A percentile compares a stretch with the other conserved stretches of the same genome.
phyloP scores from a whole-genome alignment of 768 basidiomycete species.

The Leccinum ochraceum region DNA sequence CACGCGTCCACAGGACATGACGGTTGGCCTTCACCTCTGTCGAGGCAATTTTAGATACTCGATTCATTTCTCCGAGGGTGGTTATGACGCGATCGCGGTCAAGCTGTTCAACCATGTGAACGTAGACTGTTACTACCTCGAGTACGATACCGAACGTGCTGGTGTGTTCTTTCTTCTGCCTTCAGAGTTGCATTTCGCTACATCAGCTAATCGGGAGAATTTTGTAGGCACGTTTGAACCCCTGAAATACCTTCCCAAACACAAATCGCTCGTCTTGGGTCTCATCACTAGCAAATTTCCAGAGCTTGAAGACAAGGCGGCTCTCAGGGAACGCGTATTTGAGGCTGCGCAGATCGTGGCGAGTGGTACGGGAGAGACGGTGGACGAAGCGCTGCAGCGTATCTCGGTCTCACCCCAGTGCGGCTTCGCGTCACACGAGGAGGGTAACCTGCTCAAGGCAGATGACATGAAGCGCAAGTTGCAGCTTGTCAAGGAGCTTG shows the following conservation, averaged over 20 bases:
- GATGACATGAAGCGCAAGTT: conserved; percentile 37
- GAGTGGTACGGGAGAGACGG: conserved; percentile 36
- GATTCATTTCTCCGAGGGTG: conserved; percentile 46
- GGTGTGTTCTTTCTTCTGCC: conserved; percentile 24
- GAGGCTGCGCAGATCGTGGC: conserved; percentile 46
- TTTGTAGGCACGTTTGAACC: conserved; percentile 33
- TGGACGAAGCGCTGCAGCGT: conserved; percentile 40
- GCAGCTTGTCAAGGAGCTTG: conserved; percentile 36
- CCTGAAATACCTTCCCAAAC: conserved; percentile 30
- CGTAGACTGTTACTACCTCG: conserved; percentile 47
- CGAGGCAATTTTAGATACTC: conserved; percentile 37
- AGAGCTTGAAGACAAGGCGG: conserved; percentile 42
- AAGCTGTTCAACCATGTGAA: conserved; percentile 47
- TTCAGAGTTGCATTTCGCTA: background rate
- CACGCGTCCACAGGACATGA: conserved; percentile 41
- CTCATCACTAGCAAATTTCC: conserved; percentile 47
- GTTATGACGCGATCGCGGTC: conserved; percentile 45
- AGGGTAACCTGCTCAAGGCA: conserved; percentile 42
- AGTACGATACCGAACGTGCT: conserved; percentile 49
- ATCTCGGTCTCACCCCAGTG: conserved; percentile 52
- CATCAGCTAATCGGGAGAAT: background rate
- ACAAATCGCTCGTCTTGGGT: conserved; percentile 44
- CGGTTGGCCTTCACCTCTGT: conserved; percentile 44
- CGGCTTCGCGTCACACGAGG: conserved; percentile 49
- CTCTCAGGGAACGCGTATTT: conserved; percentile 41